These are phyloP conservation scores for Colletotrichum paranaense DNA, from an alignment of 2,329 filamentous ascomycete genomes.

Conservation along the genomic window DNA sequence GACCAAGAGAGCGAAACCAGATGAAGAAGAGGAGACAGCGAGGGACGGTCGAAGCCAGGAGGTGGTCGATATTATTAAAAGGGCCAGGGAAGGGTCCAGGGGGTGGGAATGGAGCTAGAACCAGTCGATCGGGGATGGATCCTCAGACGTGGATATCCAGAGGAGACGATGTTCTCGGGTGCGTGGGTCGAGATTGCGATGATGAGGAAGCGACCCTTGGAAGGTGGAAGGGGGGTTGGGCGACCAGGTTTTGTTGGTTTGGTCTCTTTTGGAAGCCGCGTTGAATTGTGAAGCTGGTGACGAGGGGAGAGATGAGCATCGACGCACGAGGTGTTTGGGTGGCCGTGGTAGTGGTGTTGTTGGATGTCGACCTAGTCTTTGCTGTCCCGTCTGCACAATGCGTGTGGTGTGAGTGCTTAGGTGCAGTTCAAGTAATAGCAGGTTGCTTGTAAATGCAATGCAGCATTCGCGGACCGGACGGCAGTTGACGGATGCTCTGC, in stretches of 20 bases:
- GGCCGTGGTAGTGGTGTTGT: neutral
- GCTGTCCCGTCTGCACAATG: conserved; percentile 1
- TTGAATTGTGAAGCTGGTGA: neutral
- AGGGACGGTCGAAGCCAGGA: conserved; percentile 41
- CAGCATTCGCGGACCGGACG: conserved; percentile 12
- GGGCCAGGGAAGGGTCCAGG: conserved; percentile 38
- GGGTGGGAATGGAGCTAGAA: conserved; percentile 37
- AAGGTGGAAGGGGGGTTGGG: conserved; percentile 22
- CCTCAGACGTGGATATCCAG: conserved; percentile 33
- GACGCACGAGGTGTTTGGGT: neutral
- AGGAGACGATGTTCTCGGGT: conserved; percentile 31
- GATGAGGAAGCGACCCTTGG: conserved; percentile 32
- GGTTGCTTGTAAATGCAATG: neutral
- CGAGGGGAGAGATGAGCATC: conserved; percentile 1
- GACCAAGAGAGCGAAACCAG: conserved; percentile 38
- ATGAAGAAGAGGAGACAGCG: conserved; percentile 38
- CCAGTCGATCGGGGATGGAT: conserved; percentile 39
- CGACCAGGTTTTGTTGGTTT: conserved; percentile 29
- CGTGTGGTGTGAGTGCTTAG: neutral
- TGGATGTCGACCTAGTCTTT: neutral
- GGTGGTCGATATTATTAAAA: conserved; percentile 41
- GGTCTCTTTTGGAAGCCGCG: conserved; percentile 5
- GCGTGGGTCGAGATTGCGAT: conserved; percentile 35
- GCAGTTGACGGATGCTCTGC: conserved; percentile 15
- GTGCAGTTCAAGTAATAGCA: neutral